Conservation (phyloP, 495 filamentous ascomycete species). For the Alectoria sarmentosa region DNA sequence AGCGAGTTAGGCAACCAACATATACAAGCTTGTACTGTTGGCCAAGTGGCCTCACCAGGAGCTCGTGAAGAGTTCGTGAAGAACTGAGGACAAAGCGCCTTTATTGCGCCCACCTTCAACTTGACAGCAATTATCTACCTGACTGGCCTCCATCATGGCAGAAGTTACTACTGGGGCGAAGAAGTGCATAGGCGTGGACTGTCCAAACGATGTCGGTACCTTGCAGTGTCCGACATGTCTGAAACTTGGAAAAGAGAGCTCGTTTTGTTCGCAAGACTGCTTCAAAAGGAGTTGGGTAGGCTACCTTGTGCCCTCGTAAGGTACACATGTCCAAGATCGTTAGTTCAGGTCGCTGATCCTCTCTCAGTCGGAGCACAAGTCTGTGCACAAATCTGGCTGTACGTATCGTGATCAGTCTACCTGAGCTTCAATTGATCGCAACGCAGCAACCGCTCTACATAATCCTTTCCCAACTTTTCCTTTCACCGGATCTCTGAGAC, state of each 20-base stretch:
- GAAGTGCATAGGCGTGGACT: slow-evolving; percentile 67
- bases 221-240: slow-evolving; percentile 93
- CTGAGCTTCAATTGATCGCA: slow-evolving; percentile 76
- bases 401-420: slow-evolving; percentile 43
- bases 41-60: background rate
- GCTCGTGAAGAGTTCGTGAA: background rate
- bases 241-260: slow-evolving; percentile 83
- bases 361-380: slow-evolving; percentile 73
- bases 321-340: slow-evolving; percentile 22
- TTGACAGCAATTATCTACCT: background rate
- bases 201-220: slow-evolving; percentile 71
- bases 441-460: slow-evolving; percentile 75
- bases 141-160: slow-evolving; percentile 14
- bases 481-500: slow-evolving; percentile 74
- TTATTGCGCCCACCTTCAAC: background rate
- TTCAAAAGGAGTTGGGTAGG: slow-evolving; percentile 98
- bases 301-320: slow-evolving; percentile 30
- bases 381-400: slow-evolving; percentile 73
- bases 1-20: background rate
- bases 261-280: slow-evolving; percentile 97
- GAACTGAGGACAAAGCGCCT: background rate
- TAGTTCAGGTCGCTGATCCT: slow-evolving; percentile 26
- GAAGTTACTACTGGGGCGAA: slow-evolving; percentile 19
- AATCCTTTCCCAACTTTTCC: slow-evolving; percentile 86
- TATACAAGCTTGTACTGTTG: background rate